Percentiles rank a stretch among this genome's conserved stretches.
Evolutionary conservation across 1,139 yeast species (phyloP).

Genomic region (Geotrichum macrosporum): DNA sequence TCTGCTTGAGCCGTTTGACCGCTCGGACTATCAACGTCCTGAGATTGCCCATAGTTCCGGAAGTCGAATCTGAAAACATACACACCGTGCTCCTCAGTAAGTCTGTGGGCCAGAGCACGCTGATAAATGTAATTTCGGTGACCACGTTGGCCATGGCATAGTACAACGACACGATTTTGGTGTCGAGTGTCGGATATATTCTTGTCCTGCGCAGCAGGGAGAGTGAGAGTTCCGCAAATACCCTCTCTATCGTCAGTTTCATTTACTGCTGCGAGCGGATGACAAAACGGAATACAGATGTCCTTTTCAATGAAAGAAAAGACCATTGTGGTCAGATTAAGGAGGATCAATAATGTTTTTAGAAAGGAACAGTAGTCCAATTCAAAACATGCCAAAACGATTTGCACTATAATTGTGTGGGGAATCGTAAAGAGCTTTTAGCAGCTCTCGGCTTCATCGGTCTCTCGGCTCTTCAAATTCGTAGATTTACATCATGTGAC

Average conservation of each 20-base stretch:
- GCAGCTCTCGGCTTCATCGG: too few species aligned
- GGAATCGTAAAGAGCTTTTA: too few species aligned
- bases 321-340: conserved; percentile 1
- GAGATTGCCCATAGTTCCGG: conserved; percentile 78
- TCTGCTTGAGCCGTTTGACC: conserved; percentile 57
- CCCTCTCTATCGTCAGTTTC: conserved; percentile 7
- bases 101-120: conserved; percentile 52
- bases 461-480: too few species aligned
- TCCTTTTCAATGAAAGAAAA: conserved; percentile 17
- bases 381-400: background rate
- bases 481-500: too few species aligned
- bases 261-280: conserved; percentile 17
- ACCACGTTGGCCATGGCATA: conserved; percentile 78
- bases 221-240: conserved; percentile 18
- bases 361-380: background rate
- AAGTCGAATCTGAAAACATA: conserved; percentile 75
- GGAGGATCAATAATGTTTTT: background rate
- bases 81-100: conserved; percentile 59
- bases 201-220: conserved; percentile 8
- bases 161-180: conserved; percentile 40
- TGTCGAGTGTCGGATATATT: background rate
- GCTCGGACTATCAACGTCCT: conserved; percentile 44
- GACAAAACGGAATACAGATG: conserved; percentile 16
- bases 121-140: conserved; percentile 80
- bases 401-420: too few species aligned